Percentiles rank a stretch among this genome's conserved stretches.
Evolutionary conservation across 768 basidiomycete species (phyloP).

Genomic region (Leccinum incarnatum): DNA sequence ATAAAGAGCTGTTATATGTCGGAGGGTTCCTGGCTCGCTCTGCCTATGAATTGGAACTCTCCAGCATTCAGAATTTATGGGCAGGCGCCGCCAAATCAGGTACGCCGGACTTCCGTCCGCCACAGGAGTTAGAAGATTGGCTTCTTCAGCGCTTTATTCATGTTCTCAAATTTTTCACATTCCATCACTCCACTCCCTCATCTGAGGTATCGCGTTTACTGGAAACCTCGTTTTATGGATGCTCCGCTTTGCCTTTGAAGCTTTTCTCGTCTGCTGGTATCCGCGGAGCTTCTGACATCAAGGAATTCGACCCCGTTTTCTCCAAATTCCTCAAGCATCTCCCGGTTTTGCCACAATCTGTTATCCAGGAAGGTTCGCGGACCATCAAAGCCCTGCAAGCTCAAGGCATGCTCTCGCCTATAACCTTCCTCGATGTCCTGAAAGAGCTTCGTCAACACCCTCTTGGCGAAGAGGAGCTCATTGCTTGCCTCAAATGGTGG

Average conservation of each 20-base stretch:
- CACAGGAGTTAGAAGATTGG: slow-evolving; percentile 46
- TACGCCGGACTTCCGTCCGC: slow-evolving; percentile 27
- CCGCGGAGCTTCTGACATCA: slow-evolving; percentile 11
- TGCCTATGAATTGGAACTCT: slow-evolving; percentile 13
- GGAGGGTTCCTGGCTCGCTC: slow-evolving; percentile 12
- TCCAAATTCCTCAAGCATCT: slow-evolving; percentile 73
- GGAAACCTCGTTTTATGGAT: slow-evolving; percentile 59
- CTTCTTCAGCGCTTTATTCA: slow-evolving; percentile 68
- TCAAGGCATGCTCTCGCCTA: slow-evolving; percentile 64
- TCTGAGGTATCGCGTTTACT: slow-evolving; percentile 68
- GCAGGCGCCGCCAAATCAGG: slow-evolving; percentile 40
- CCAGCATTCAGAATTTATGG: slow-evolving; percentile 46
- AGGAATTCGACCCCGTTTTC: slow-evolving; percentile 71
- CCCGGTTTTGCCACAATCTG: slow-evolving; percentile 65
- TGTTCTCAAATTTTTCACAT: slow-evolving; percentile 86
- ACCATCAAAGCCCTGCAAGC: slow-evolving; percentile 63
- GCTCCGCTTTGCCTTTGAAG: slow-evolving; percentile 7
- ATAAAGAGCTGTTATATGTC: slow-evolving; percentile 54
- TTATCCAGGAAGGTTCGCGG: slow-evolving; percentile 51
- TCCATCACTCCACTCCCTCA: slow-evolving; percentile 84
- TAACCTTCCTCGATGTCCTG: slow-evolving; percentile 82
- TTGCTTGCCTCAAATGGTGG: slow-evolving; percentile 92
- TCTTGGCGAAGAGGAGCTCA: slow-evolving; percentile 66
- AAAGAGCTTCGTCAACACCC: slow-evolving; percentile 70
- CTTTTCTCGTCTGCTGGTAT: slow-evolving; percentile 11